phyloP scores from a whole-genome alignment of 306 rosid genomes.

The Cotoneaster glaucophyllus region DNA sequence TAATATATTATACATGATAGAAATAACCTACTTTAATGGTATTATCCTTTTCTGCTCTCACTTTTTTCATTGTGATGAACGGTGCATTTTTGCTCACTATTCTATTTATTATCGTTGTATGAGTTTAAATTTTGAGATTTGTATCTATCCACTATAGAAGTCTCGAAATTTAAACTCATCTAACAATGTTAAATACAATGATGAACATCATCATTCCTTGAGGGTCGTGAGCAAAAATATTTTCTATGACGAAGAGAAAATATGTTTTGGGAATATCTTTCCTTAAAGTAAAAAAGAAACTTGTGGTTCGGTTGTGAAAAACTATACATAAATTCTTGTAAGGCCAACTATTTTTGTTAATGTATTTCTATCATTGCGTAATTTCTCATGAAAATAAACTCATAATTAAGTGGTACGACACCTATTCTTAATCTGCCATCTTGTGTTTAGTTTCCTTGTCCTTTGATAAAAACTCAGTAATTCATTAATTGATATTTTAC shows the following conservation, averaged over 20 bases:
- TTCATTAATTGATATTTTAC: too few species aligned
- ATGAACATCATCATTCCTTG: too few species aligned
- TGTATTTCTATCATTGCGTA: too few species aligned
- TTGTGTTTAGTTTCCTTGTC: neutral
- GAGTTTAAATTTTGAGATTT: too few species aligned
- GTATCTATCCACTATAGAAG: accelerated
- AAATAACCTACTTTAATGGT: conserved; percentile 11
- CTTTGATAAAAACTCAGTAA: too few species aligned
- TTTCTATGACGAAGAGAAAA: neutral
- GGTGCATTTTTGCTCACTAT: too few species aligned
- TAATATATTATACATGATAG: neutral
- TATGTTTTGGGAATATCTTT: conserved; percentile 7
- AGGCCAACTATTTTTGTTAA: neutral
- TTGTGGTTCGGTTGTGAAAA: neutral
- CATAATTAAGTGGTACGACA: neutral
- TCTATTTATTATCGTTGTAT: accelerated
- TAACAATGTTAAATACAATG: too few species aligned
- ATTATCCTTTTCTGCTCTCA: neutral
- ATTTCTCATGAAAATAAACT: neutral
- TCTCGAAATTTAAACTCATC: too few species aligned
- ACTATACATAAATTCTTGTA: neutral
- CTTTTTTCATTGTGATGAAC: neutral
- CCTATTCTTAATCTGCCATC: neutral
- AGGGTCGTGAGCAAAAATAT: too few species aligned
- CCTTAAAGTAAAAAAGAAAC: conserved; percentile 5